phyloP scores from a whole-genome alignment of 139 green algal genomes.

The Chlorella sorokiniana region DNA sequence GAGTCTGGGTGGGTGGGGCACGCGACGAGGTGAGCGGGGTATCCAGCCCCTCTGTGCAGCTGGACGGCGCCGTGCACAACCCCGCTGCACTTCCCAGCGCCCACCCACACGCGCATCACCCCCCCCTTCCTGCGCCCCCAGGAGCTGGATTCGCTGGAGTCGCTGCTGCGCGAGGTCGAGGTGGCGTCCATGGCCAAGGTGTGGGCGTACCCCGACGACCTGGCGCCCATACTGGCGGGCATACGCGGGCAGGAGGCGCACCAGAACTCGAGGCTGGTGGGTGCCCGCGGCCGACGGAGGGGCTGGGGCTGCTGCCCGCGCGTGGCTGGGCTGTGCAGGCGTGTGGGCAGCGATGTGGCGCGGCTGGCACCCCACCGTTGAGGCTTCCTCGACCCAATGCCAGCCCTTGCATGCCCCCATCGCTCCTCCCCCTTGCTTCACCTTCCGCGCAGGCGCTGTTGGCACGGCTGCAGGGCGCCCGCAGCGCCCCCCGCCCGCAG shows the following conservation, averaged over 20 bases:
- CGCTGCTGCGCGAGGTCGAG: constrained; percentile 39
- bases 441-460: constrained; percentile 14
- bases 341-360: too few relatives aligned
- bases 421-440: not conserved
- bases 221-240: constrained; percentile 42
- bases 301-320: not conserved
- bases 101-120: not conserved
- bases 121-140: not conserved
- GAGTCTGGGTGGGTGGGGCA: not conserved
- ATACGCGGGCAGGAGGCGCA: constrained; percentile 13
- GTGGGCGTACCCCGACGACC: constrained; percentile 65
- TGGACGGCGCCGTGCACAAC: not conserved
- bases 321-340: not conserved
- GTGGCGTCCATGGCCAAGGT: constrained; percentile 58
- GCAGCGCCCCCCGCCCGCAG: not conserved
- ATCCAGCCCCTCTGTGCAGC: too few relatives aligned
- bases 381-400: too few relatives aligned
- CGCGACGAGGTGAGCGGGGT: too few relatives aligned
- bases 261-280: not conserved
- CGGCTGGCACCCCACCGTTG: too few relatives aligned
- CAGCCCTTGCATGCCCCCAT: not conserved
- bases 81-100: not conserved
- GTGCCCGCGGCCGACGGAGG: not conserved
- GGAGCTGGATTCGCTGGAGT: constrained; percentile 33
- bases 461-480: not conserved